Evolutionary conservation across 2,329 filamentous ascomycete genomes (phyloP).

Genomic region (Sporothrix euskadiensis): DNA sequence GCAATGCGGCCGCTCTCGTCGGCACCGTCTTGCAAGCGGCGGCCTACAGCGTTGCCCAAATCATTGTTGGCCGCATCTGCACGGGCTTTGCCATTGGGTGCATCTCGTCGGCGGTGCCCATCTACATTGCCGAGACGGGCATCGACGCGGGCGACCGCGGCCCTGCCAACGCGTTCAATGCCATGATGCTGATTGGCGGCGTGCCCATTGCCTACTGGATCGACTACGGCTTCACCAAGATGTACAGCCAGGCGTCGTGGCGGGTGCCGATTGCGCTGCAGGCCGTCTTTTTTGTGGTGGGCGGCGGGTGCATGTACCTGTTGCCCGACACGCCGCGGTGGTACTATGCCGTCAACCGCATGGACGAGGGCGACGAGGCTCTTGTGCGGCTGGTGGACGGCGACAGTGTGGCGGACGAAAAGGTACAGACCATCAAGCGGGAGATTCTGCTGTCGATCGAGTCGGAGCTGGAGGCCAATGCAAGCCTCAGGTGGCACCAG

Average conservation of each 20-base stretch:
- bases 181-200: slow-evolving; percentile 19
- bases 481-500: slow-evolving; percentile 14
- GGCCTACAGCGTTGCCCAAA: slow-evolving; percentile 5
- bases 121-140: slow-evolving; percentile 9
- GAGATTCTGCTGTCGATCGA: slow-evolving; percentile 18
- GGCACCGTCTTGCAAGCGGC: slow-evolving; percentile 10
- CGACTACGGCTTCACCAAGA: slow-evolving; percentile 12
- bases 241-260: not conserved
- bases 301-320: slow-evolving; percentile 31
- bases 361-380: slow-evolving; percentile 17
- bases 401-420: not conserved
- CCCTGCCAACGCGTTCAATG: slow-evolving; percentile 15
- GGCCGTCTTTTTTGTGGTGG: slow-evolving; percentile 25
- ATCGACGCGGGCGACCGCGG: not conserved
- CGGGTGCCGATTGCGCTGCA: slow-evolving; percentile 16
- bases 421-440: not conserved
- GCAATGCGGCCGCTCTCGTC: not conserved
- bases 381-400: not conserved
- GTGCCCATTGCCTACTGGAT: slow-evolving; percentile 21
- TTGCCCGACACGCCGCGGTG: slow-evolving; percentile 32
- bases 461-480: slow-evolving; percentile 15
- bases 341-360: slow-evolving; percentile 22
- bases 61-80: not conserved
- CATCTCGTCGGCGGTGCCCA: slow-evolving; percentile 18
- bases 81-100: slow-evolving; percentile 23